Conservation (phyloP, 164 flowering plant genomes). For the Taxillus chinensis region DNA sequence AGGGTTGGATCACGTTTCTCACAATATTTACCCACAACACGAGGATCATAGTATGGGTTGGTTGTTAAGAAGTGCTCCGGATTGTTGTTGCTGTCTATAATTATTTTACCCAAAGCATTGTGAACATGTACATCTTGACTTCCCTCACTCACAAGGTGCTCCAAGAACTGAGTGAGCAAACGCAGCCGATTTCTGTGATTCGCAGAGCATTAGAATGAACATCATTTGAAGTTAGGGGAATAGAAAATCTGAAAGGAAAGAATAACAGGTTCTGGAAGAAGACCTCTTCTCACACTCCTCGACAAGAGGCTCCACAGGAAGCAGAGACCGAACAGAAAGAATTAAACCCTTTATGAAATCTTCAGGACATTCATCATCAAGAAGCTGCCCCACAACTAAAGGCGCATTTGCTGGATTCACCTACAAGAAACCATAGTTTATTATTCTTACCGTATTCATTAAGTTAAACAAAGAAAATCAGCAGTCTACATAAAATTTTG, state of each 20-base stretch:
- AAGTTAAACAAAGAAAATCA: too few relatives aligned
- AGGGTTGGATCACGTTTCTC: slow-evolving; percentile 99
- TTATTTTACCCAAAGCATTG: slow-evolving; percentile 98
- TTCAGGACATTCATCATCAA: slow-evolving; percentile 99
- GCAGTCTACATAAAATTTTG: too few relatives aligned
- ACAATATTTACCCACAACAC: slow-evolving; percentile 97
- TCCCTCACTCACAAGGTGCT: slow-evolving; percentile 99
- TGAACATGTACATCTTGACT: slow-evolving; percentile 99
- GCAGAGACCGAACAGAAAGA: slow-evolving; percentile 81
- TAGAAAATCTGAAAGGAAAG: not conserved
- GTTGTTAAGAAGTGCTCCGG: slow-evolving; percentile 99
- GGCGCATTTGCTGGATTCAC: slow-evolving; percentile 99
- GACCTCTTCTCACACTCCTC: slow-evolving; percentile 99
- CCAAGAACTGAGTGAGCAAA: slow-evolving; percentile 91
- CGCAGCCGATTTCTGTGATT: slow-evolving; percentile 87
- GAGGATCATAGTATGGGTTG: slow-evolving; percentile 97
- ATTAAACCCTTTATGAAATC: slow-evolving; percentile 97
- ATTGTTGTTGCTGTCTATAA: slow-evolving; percentile 96
- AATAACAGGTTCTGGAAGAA: not conserved
- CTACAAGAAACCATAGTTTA: slow-evolving; percentile 18
- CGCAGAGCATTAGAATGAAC: not conserved
- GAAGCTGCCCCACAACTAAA: slow-evolving; percentile 91
- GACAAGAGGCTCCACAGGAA: slow-evolving; percentile 97
- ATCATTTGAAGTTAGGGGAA: slow-evolving; percentile 5
- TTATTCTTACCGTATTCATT: too few relatives aligned